Evolutionary conservation across 2,329 filamentous ascomycete genomes (phyloP), one percentile per base, ranked within the genome.

Genomic region (Aspergillus flavus): DNA sequence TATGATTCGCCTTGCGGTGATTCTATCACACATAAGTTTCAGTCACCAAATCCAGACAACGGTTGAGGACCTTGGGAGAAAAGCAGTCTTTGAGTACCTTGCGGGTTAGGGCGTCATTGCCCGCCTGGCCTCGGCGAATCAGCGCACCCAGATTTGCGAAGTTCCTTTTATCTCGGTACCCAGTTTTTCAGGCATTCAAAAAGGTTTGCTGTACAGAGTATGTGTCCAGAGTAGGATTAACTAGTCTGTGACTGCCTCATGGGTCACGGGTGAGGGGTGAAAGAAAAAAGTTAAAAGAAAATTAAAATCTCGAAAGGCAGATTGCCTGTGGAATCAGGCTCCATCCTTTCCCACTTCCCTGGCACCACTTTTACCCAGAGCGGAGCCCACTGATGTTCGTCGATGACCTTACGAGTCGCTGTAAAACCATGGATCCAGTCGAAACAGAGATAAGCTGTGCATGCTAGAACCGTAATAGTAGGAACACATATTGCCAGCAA

Each of bases 1-100:
- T 55, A 39, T 55, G 52, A 55, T 39, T 55, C 52, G 52, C 12
- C 26, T 55, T 39, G 52, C n/a, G 28, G 30, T 54, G 52, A 54
- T 54, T 54, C 52, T 28, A 54, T 36, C 52, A 54, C 52, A 54
- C 52, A 54, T 54, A 54, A 54, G 14, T 54, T 54, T 54, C 52
- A 28, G 52, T 54, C 52, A 54, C 52, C 10, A 34, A 48, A 34
- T 43, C 32, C 30, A 39, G 30, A 26, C 57, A 41, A 26, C 14
- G 21, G 21, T 39, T 46, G 36, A 61, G 64, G 61, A 67, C 61
- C 60, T 19, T 48, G 56, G 16, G 56, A 61, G 43, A 26, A 26
- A 55, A 12, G 32, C 52, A 10, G n/a, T 11, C 23, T 14, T 5
- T 63, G 66, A 61, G 66, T 65, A 68, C 66, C 66, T 64, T 68